Conservation (phyloP, 306 rosid genomes). For the Prunus davidiana region DNA sequence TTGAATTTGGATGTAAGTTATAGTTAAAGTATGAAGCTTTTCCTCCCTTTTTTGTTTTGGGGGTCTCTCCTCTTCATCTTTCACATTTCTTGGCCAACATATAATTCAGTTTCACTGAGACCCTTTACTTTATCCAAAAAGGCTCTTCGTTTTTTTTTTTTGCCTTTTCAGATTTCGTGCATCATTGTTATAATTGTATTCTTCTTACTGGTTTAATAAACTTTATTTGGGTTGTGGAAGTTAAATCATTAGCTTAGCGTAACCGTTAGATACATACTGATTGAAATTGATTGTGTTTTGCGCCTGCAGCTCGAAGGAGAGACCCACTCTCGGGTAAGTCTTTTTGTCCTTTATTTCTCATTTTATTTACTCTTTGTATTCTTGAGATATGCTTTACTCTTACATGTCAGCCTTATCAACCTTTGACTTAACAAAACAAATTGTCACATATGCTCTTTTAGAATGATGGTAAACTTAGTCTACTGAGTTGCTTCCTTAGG, state of each 20-base stretch:
- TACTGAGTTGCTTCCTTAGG: neutral
- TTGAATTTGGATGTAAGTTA: slow-evolving; percentile 1
- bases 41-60: neutral
- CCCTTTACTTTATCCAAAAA: neutral
- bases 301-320: slow-evolving; percentile 96
- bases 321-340: slow-evolving; percentile 98
- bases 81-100: neutral
- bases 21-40: neutral
- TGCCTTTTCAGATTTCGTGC: neutral
- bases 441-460: neutral
- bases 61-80: neutral
- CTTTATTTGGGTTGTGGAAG: neutral
- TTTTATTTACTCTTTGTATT: neutral
- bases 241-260: neutral
- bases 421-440: neutral
- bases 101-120: neutral
- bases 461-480: neutral
- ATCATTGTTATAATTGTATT: neutral
- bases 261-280: neutral
- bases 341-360: neutral
- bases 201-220: neutral
- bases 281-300: slow-evolving; percentile 6
- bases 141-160: neutral
- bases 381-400: neutral
- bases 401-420: neutral